Evolutionary conservation across 257 asterid genomes (phyloP).

Genomic region (Cordia subcordata): DNA sequence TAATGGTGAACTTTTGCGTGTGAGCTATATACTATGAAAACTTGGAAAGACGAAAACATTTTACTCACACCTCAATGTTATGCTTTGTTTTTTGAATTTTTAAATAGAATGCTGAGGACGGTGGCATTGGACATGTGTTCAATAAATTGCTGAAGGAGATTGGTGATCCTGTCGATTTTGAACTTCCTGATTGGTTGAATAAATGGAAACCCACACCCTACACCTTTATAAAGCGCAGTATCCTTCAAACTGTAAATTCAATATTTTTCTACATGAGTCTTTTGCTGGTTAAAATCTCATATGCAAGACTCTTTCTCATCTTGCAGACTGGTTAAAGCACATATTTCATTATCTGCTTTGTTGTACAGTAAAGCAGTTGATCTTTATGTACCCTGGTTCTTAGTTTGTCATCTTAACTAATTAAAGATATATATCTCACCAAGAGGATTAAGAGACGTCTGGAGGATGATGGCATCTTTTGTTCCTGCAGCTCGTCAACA

Average conservation of each 20-base stretch:
- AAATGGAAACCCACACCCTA: constrained; percentile 61
- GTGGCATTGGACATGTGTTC: constrained; percentile 59
- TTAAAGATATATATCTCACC: constrained; percentile 69
- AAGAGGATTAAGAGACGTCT: constrained; percentile 74
- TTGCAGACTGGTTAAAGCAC: neutral
- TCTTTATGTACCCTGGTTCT: neutral
- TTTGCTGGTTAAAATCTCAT: neutral
- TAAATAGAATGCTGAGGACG: constrained; percentile 36
- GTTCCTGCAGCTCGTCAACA: constrained; percentile 67
- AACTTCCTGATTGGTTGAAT: constrained; percentile 74
- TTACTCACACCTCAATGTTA: neutral
- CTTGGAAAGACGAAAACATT: neutral
- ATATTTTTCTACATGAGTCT: neutral
- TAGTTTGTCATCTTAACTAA: constrained; percentile 38
- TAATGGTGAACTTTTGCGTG: neutral
- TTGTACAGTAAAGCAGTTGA: too few relatives aligned
- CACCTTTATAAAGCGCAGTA: constrained; percentile 83
- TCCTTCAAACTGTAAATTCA: constrained; percentile 32
- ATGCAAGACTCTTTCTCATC: neutral
- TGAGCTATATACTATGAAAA: neutral
- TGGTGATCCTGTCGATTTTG: constrained; percentile 78
- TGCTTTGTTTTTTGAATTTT: constrained; percentile 7
- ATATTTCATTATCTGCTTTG: neutral
- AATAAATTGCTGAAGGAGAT: constrained; percentile 52
- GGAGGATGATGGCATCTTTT: constrained; percentile 85